phyloP scores from a whole-genome alignment of 73 alveolate genomes.

The Symbiodinium natans region DNA sequence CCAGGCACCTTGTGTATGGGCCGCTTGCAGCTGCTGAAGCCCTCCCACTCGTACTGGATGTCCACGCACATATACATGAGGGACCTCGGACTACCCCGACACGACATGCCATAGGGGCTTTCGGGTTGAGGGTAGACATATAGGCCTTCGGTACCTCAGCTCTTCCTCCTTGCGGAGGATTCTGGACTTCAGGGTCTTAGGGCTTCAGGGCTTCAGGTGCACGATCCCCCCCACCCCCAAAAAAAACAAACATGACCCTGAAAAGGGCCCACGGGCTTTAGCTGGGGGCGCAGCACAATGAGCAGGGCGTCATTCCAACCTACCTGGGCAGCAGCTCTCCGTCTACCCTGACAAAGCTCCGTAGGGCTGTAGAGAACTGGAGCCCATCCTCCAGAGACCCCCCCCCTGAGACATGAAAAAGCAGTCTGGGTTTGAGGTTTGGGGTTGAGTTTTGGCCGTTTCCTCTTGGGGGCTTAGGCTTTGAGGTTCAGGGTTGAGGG shows the following conservation, averaged over 20 bases:
- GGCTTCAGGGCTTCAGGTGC: no score
- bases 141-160: no score
- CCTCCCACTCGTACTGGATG: conserved; percentile 89
- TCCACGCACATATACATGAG: conserved; percentile 68
- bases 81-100: background rate
- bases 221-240: no score
- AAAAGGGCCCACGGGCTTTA: no score
- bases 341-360: background rate
- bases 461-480: background rate
- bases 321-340: background rate
- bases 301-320: conserved; percentile 78
- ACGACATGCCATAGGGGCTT: background rate
- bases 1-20: conserved; percentile 86
- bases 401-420: no score
- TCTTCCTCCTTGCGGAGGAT: no score
- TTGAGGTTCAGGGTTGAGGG: background rate
- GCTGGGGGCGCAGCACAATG: conserved; percentile 14
- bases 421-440: no score
- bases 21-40: conserved; percentile 73
- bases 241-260: no score
- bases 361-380: background rate
- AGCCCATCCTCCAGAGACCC: background rate
- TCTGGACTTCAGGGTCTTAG: no score
- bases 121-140: background rate
- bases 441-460: no score